phyloP scores from a whole-genome alignment of 1,284 basidiomycete species.

The Pseudozyma sp. region DNA sequence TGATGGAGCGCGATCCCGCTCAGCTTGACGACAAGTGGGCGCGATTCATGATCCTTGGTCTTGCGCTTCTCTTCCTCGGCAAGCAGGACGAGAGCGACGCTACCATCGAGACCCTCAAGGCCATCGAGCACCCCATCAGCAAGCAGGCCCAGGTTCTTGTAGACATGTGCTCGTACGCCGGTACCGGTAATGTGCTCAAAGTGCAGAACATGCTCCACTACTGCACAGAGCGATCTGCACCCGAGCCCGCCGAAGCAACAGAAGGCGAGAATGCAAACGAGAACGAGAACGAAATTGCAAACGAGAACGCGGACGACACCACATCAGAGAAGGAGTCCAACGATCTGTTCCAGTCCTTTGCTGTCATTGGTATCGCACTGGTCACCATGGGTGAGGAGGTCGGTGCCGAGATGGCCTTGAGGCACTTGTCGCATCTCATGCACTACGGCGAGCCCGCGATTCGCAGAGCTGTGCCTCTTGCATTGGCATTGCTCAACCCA shows the following conservation, averaged over 20 bases:
- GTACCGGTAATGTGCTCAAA: constrained; percentile 94
- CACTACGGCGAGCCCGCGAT: constrained; percentile 96
- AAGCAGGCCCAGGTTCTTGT: constrained; percentile 92
- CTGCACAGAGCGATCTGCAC: constrained; percentile 88
- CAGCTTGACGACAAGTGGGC: constrained; percentile 80
- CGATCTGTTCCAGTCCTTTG: constrained; percentile 91
- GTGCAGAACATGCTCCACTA: constrained; percentile 92
- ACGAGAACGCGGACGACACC: constrained; percentile 50
- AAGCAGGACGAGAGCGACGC: constrained; percentile 80
- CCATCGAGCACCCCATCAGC: constrained; percentile 91
- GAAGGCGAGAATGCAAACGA: constrained; percentile 50
- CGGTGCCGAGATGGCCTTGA: constrained; percentile 83
- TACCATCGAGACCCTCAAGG: constrained; percentile 93
- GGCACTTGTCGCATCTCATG: constrained; percentile 75
- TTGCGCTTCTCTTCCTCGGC: constrained; percentile 89
- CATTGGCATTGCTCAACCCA: constrained; percentile 90
- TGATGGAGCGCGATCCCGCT: constrained; percentile 76
- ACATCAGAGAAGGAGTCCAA: constrained; percentile 74
- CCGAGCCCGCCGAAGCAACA: constrained; percentile 67
- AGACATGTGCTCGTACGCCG: constrained; percentile 93
- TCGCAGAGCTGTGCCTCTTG: constrained; percentile 92
- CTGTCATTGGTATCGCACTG: constrained; percentile 91
- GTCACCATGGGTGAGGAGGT: constrained; percentile 99
- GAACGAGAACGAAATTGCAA: constrained; percentile 18
- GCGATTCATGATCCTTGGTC: constrained; percentile 87